Conservation (phyloP, 1,139 yeast species). For the Blastobotrys buckinghamii region DNA sequence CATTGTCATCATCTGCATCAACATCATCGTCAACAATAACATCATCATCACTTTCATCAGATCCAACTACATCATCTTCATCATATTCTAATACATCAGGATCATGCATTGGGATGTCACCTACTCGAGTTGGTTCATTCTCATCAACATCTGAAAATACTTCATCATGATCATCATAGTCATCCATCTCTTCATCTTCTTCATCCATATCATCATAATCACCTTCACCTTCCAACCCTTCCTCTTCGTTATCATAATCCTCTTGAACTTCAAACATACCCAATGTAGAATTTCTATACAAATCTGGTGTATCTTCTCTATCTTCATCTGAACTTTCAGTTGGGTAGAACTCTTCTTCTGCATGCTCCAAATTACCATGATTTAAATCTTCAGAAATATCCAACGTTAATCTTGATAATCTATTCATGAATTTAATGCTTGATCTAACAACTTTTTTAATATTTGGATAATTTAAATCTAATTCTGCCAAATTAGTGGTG, state of each 20-base stretch:
- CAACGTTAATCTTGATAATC: constrained; percentile 46
- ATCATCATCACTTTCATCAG: constrained; percentile 23
- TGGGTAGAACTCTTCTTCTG: constrained; percentile 19
- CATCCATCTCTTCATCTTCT: constrained; percentile 31
- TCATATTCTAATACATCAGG: constrained; percentile 30
- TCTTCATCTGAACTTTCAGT: constrained; percentile 40
- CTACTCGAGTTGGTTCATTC: constrained; percentile 15
- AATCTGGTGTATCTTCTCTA: constrained; percentile 74
- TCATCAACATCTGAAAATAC: constrained; percentile 33
- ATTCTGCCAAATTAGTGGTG: constrained; percentile 50
- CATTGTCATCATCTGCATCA: constrained; percentile 32
- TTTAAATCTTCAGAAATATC: constrained; percentile 47
- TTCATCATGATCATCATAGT: constrained; percentile 30
- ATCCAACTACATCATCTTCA: constrained; percentile 35
- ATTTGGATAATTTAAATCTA: constrained; percentile 69
- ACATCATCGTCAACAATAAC: constrained; percentile 27
- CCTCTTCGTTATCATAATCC: constrained; percentile 51
- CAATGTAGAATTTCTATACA: constrained; percentile 79
- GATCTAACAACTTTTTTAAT: constrained; percentile 53
- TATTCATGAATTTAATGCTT: constrained; percentile 55
- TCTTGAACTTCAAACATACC: constrained; percentile 92
- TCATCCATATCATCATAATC: constrained; percentile 29
- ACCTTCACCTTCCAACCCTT: constrained; percentile 35
- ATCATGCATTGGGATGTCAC: constrained; percentile 12
- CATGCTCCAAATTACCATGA: constrained; percentile 39